A percentile compares a stretch with the other conserved stretches of the same genome.
These are phyloP conservation scores for Cyclotella baltica DNA, from an alignment of 108 stramenopile genomes.

Conservation along the genomic window DNA sequence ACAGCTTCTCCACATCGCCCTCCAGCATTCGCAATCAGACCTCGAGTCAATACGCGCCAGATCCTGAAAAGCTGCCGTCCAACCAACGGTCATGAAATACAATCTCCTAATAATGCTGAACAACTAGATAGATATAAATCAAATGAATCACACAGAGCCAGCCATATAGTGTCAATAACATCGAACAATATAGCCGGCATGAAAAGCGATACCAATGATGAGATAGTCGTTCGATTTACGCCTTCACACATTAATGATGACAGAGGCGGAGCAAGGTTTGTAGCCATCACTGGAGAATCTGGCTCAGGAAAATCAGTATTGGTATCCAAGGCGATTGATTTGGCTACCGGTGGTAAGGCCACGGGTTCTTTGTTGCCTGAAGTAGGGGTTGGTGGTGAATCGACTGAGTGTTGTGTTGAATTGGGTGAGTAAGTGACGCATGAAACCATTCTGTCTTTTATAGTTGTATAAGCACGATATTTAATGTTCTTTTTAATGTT, in stretches of 20 bases:
- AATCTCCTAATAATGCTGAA: neutral
- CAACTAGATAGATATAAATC: neutral
- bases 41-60: too few species aligned
- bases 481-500: neutral
- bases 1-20: neutral
- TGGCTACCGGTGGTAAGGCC: constrained; percentile 73
- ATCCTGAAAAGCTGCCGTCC: neutral
- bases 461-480: neutral
- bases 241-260: constrained; percentile 2
- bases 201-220: constrained; percentile 25
- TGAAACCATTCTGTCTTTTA: neutral
- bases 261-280: constrained; percentile 12
- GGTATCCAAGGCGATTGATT: constrained; percentile 68
- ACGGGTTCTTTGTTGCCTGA: constrained; percentile 42
- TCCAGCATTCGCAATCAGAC: neutral
- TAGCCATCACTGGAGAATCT: constrained; percentile 38
- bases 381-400: neutral
- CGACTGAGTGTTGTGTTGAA: constrained; percentile 30
- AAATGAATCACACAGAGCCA: neutral
- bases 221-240: neutral
- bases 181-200: constrained; percentile 50
- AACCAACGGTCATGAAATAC: neutral
- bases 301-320: constrained; percentile 76
- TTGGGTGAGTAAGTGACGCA: constrained; percentile 33
- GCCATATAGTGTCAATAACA: constrained; percentile 44